Base-by-base conservation (phyloP, 495 filamentous ascomycete genomes). In the Opeltia flavorubescens region DNA sequence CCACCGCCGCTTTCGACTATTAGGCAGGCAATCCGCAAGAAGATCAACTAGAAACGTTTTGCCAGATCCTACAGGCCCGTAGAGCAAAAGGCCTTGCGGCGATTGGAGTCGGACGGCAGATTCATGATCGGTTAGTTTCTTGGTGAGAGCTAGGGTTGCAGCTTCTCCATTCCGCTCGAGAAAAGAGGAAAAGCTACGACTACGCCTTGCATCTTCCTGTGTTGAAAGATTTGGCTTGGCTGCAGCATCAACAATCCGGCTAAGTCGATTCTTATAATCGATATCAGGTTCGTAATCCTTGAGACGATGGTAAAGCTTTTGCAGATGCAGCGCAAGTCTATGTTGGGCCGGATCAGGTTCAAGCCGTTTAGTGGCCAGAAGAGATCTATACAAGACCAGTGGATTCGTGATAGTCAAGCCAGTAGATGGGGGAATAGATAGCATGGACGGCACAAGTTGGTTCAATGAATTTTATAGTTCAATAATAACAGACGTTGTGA, bases 11-110 rank as follows among this genome's bases (percentile, higher is more conserved):
- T 87, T 85, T 53, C 73, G 74, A 13, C 63, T 60, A 13, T 71
- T 82, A 3, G 83, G 83, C 5, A 85, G 59, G 41, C 75, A 77
- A 42, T 82, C 77, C 13, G 76, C 76, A 25, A 86, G 73, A 8
- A 85, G 62, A 53, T 85, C 81, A 1, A 82, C 64, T 3, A 86
- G 68, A 74, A 86, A 81, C 7, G 68, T 75, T 57, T 84, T 85
- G 4, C 81, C 79, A 0, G 76, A 82, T 8, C 82, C 81, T 5
- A 86, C 81, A 49, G 83, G 79, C 1, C 81, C 80, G 24, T 81
- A 78, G 3, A 85, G 64, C 38, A 84, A 71, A 8, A 86, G 60
- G 0, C 81, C 81, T 51, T 69, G 71, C 0, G 82, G 82, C 0
- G 75, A 77, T 46, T 79, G 62, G 23, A 83, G 59, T 7, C 71